These are phyloP conservation scores for Mangifera indica DNA, from an alignment of 345 rosid species.

Conservation along the genomic window DNA sequence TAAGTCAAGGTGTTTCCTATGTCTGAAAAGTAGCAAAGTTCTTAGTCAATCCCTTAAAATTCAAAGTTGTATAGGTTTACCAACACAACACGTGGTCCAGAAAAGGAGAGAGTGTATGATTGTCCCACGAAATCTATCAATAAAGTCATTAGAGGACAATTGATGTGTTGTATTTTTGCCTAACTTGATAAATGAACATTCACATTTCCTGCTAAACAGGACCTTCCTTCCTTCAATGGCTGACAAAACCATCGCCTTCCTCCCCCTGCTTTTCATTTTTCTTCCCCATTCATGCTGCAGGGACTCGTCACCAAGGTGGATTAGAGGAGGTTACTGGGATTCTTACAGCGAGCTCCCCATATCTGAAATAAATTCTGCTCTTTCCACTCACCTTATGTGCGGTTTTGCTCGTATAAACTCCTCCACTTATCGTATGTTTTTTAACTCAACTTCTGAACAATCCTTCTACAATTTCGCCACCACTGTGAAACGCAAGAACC, in stretches of 20 bases:
- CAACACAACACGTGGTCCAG: too few relatives aligned
- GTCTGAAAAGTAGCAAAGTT: too few relatives aligned
- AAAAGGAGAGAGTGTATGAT: background rate
- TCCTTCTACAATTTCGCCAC: background rate
- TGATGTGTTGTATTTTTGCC: background rate
- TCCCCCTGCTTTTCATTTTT: background rate
- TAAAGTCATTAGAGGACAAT: background rate
- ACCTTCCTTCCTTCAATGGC: slow-evolving; percentile 10
- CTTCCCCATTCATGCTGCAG: background rate
- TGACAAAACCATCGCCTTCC: background rate
- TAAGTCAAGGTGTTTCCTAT: too few relatives aligned
- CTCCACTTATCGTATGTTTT: background rate
- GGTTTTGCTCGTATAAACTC: slow-evolving; percentile 21
- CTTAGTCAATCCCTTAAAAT: too few relatives aligned
- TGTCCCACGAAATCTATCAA: background rate
- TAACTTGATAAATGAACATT: background rate
- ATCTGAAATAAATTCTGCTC: slow-evolving; percentile 22
- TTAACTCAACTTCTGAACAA: background rate
- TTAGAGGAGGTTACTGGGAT: slow-evolving; percentile 30
- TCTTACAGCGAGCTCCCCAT: slow-evolving; percentile 18
- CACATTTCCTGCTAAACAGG: too few relatives aligned
- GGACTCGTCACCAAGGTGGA: slow-evolving; percentile 11
- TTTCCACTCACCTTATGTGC: slow-evolving; percentile 33
- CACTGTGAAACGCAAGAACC: slow-evolving; percentile 13
- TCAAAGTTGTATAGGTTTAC: too few relatives aligned